Base-by-base conservation (phyloP, 2,329 filamentous ascomycete genomes). In the Rhynchosporium secalis region DNA sequence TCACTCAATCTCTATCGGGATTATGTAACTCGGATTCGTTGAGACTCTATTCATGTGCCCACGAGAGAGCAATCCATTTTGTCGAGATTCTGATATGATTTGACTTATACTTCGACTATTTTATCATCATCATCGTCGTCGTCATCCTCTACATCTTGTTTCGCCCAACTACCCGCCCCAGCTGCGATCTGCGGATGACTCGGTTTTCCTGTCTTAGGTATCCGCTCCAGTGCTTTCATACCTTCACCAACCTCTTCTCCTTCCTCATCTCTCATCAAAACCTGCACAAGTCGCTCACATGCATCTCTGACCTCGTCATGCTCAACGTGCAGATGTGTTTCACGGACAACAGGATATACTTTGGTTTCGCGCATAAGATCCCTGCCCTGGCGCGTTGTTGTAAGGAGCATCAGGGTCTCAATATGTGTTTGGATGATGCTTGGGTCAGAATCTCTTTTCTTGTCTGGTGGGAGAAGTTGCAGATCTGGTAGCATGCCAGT, bases 221-320 rank as follows among this genome's bases (percentile, higher is more conserved):
- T 59, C 41, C 65, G 64, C 12, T 66, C 62, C 41, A 74, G 59
- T 2, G 69, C 65, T 13, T 58, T 69, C 71, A 73, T 74, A 0
- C 68, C 70, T 6, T 54, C 67, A 56, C 69, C 67, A 26, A 72
- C 72, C 31, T 70, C 70, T 58, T 72, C 69, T 2, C 67, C 68
- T 56, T 75, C 73, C 46, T 75, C 73, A 57, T 75, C 73, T 40
- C 73, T 65, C 72, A 75, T 75, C 45, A 75, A 60, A 8, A 74
- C 86, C 73, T 99, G 92, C 52, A 99, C 95, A 58, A 98, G 74
- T 61, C 95, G 83, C 75, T 98, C 95, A 71, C 91, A 96, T 0
- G 87, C 90, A 69, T 96, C 93, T 67, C 84, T 82, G 2, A 98
- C 91, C 15, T 81, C 87, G 51, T 96, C 92, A 71, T 96, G 82